Conservation (phyloP, 1,284 basidiomycete genomes). For the Lignosus rhinocerotis region DNA sequence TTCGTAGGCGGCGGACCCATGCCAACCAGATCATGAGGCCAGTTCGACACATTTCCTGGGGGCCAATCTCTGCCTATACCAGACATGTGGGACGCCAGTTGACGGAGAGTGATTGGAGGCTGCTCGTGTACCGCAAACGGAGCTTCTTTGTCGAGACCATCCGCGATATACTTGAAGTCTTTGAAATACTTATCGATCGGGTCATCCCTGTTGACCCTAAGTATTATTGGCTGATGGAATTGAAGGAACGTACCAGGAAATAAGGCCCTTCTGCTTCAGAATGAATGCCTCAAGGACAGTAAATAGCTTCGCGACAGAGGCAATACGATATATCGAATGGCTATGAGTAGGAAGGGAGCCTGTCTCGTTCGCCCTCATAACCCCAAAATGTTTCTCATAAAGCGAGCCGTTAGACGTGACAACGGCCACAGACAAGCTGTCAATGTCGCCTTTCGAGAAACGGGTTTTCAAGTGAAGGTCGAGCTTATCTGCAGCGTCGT, state of each 20-base stretch:
- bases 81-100: slow-evolving; percentile 48
- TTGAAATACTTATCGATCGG: slow-evolving; percentile 43
- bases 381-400: slow-evolving; percentile 18
- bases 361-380: slow-evolving; percentile 19
- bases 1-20: slow-evolving; percentile 32
- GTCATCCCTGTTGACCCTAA: slow-evolving; percentile 38
- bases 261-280: slow-evolving; percentile 42
- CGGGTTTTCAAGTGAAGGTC: slow-evolving; percentile 6
- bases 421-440: slow-evolving; percentile 20
- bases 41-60: slow-evolving; percentile 37
- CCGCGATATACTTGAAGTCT: slow-evolving; percentile 31
- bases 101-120: slow-evolving; percentile 44
- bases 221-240: not conserved
- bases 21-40: slow-evolving; percentile 37
- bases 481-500: not conserved
- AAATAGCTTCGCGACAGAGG: slow-evolving; percentile 51
- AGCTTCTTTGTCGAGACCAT: slow-evolving; percentile 8
- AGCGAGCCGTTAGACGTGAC: slow-evolving; percentile 11
- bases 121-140: slow-evolving; percentile 1
- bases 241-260: slow-evolving; percentile 38
- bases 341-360: slow-evolving; percentile 11
- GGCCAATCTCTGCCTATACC: slow-evolving; percentile 51
- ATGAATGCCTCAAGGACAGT: slow-evolving; percentile 46
- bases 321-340: slow-evolving; percentile 31
- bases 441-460: slow-evolving; percentile 16